Conservation (phyloP, 805 yeast genomes). For the Saccharomycodes ludwigii region DNA sequence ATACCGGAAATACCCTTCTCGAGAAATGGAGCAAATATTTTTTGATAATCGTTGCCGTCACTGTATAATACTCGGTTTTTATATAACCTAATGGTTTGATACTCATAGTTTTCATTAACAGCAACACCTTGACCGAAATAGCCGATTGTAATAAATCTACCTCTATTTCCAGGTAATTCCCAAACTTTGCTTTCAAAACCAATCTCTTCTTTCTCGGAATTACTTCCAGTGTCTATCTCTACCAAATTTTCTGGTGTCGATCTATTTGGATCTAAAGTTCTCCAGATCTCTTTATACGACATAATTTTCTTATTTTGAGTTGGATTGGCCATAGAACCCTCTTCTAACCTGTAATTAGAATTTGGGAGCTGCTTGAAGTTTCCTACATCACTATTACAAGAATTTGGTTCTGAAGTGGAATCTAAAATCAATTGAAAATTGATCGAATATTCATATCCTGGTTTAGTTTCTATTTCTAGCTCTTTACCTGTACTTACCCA, state of each 20-base stretch:
- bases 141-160: slow-evolving; percentile 36
- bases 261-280: slow-evolving; percentile 30
- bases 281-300: slow-evolving; percentile 44
- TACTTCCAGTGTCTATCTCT: slow-evolving; percentile 1
- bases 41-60: slow-evolving; percentile 2
- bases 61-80: slow-evolving; percentile 3
- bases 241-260: slow-evolving; percentile 20
- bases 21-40: slow-evolving; percentile 2
- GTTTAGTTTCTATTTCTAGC: slow-evolving; percentile 15
- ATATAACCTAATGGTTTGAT: slow-evolving; percentile 6
- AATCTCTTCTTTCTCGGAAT: slow-evolving; percentile 1
- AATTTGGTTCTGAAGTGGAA: slow-evolving; percentile 3
- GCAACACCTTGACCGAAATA: slow-evolving; percentile 41
- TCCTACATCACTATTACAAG: no score
- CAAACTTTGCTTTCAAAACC: slow-evolving; percentile 10
- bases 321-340: slow-evolving; percentile 38
- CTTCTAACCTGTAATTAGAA: slow-evolving; percentile 30
- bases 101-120: slow-evolving; percentile 15
- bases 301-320: slow-evolving; percentile 26
- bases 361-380: no score
- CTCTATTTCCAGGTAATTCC: slow-evolving; percentile 20
- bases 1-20: no score
- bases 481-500: slow-evolving; percentile 22
- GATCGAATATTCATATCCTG: slow-evolving; percentile 6
- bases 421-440: slow-evolving; percentile 5